Evolutionary conservation across 306 rosid genomes (phyloP).

Genomic region (Trifolium pratense): DNA sequence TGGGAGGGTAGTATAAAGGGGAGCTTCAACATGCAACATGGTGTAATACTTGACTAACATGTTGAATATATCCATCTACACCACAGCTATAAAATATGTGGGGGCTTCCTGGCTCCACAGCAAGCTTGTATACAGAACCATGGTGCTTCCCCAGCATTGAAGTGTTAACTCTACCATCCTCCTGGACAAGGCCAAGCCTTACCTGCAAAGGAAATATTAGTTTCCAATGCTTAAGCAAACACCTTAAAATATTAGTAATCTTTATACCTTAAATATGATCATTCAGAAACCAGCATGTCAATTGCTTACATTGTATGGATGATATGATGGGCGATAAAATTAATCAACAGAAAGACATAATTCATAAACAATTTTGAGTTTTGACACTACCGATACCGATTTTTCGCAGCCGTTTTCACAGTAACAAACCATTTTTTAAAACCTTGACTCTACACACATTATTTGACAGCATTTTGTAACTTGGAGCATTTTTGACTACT

Average conservation of each 20-base stretch:
- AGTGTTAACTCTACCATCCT: constrained; percentile 56
- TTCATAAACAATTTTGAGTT: neutral
- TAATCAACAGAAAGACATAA: constrained; percentile 21
- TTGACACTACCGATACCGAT: neutral
- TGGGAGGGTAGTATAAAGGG: constrained; percentile 40
- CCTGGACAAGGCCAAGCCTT: constrained; percentile 59
- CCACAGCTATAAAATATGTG: constrained; percentile 64
- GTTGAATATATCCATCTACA: constrained; percentile 67
- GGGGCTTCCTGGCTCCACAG: constrained; percentile 73
- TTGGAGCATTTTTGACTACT: constrained; percentile 9
- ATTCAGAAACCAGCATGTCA: neutral
- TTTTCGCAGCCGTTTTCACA: too few species aligned
- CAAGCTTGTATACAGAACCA: constrained; percentile 64
- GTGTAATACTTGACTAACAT: constrained; percentile 55
- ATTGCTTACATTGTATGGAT: neutral
- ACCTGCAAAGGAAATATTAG: constrained; percentile 45
- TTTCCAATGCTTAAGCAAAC: constrained; percentile 21
- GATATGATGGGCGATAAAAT: constrained; percentile 18
- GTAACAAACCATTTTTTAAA: too few species aligned
- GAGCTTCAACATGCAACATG: constrained; percentile 39
- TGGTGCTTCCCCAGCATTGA: constrained; percentile 57
- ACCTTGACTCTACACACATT: neutral
- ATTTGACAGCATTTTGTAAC: neutral
- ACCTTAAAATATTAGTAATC: neutral
- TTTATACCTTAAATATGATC: neutral